Evolutionary conservation across 768 basidiomycete species (phyloP).

Genomic region (Megacollybia marginata): DNA sequence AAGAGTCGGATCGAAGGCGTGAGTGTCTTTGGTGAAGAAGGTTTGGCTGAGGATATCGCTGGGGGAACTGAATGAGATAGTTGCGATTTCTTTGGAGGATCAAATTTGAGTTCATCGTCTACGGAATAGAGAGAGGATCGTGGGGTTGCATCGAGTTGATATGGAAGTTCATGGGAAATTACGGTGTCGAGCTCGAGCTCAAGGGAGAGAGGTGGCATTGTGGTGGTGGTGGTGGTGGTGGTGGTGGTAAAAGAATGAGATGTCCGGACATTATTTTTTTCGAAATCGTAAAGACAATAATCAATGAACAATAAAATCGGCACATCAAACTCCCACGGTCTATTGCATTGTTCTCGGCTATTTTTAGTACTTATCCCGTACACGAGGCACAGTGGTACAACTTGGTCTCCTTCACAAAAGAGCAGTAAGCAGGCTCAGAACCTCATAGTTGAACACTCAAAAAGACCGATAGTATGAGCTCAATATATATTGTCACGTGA

Average conservation of each 20-base stretch:
- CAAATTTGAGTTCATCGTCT: background rate
- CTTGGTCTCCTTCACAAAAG: too few species aligned
- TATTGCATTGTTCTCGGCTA: background rate
- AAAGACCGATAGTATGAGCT: too few species aligned
- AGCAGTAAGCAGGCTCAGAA: too few species aligned
- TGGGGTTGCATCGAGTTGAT: conserved; percentile 4
- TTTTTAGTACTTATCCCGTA: too few species aligned
- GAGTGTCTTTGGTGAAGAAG: background rate
- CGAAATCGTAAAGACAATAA: background rate
- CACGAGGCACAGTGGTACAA: too few species aligned
- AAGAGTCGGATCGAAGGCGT: conserved; percentile 23
- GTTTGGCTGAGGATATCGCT: background rate
- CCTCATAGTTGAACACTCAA: too few species aligned
- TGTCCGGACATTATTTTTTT: background rate
- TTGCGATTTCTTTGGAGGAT: background rate
- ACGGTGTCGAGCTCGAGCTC: conserved; percentile 2
- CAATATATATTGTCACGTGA: too few species aligned
- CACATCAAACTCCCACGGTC: background rate
- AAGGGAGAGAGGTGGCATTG: conserved; percentile 3
- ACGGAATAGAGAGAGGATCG: conserved; percentile 3
- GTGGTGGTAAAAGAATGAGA: background rate
- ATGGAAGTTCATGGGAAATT: conserved; percentile 5
- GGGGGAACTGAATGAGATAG: background rate
- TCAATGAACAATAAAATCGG: background rate
- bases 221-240: conserved; percentile 1